These are phyloP conservation scores for Ascochyta lentis DNA, from an alignment of 2,329 filamentous ascomycete genomes.

Conservation along the genomic window DNA sequence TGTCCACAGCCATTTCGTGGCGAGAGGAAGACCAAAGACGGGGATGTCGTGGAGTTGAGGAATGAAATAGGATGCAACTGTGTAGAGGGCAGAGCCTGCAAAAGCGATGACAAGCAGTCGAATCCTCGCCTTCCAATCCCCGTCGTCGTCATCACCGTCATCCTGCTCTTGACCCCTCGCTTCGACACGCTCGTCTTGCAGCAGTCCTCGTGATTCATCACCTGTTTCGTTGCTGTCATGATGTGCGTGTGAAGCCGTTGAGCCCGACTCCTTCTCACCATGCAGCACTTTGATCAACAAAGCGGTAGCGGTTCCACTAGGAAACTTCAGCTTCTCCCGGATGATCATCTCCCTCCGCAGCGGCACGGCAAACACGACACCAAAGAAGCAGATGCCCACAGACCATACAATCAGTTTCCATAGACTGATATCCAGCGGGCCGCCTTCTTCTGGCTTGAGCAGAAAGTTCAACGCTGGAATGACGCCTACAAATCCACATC, in stretches of 20 bases:
- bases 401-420: slow-evolving; percentile 89
- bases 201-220: slow-evolving; percentile 46
- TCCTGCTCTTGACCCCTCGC: slow-evolving; percentile 32
- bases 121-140: slow-evolving; percentile 69
- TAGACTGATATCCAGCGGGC: slow-evolving; percentile 73
- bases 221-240: slow-evolving; percentile 19
- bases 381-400: slow-evolving; percentile 92
- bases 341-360: slow-evolving; percentile 91
- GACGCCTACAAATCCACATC: slow-evolving; percentile 94
- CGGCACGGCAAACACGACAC: slow-evolving; percentile 94
- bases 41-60: slow-evolving; percentile 86
- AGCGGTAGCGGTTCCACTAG: slow-evolving; percentile 93
- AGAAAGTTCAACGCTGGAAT: slow-evolving; percentile 92
- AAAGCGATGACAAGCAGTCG: slow-evolving; percentile 66
- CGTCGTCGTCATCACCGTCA: slow-evolving; percentile 43
- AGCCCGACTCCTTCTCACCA: slow-evolving; percentile 56
- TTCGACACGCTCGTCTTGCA: slow-evolving; percentile 35
- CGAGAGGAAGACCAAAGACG: slow-evolving; percentile 77
- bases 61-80: slow-evolving; percentile 87
- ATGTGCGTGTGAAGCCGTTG: slow-evolving; percentile 4
- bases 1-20: slow-evolving; percentile 88
- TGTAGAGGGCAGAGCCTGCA: slow-evolving; percentile 66
- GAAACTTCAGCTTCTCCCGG: slow-evolving; percentile 88
- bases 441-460: slow-evolving; percentile 76
- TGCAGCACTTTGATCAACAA: slow-evolving; percentile 92